Evolutionary conservation across 345 rosid genomes (phyloP).

Genomic region (Fremontodendron californicum): DNA sequence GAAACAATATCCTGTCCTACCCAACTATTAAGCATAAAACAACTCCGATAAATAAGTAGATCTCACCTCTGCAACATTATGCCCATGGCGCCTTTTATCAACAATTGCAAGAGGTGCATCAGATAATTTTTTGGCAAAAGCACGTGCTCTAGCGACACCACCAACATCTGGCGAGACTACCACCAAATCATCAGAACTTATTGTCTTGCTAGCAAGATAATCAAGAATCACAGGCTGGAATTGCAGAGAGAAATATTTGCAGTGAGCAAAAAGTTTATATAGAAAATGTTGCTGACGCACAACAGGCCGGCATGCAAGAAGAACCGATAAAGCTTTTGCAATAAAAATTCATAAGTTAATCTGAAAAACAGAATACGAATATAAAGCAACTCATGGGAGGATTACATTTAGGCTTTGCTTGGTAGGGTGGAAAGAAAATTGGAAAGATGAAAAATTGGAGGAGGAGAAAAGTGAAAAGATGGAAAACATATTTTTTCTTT

Average conservation of each 20-base stretch:
- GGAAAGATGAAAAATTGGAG: too few relatives aligned
- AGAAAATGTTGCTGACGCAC: background rate
- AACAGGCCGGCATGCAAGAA: background rate
- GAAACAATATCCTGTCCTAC: background rate
- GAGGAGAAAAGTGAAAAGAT: too few relatives aligned
- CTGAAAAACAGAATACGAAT: background rate
- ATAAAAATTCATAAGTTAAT: background rate
- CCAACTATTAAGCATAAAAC: background rate
- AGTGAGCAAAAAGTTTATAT: constrained; percentile 2
- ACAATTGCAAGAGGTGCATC: constrained; percentile 98
- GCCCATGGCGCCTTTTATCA: constrained; percentile 94
- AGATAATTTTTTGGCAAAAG: constrained; percentile 89
- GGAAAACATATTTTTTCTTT: too few relatives aligned
- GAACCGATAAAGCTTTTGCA: background rate
- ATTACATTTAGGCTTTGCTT: constrained; percentile 11
- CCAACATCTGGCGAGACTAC: constrained; percentile 99
- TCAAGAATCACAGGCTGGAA: constrained; percentile 93
- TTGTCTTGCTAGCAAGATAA: constrained; percentile 89
- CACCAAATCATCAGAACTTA: constrained; percentile 82
- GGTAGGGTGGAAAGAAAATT: too few relatives aligned
- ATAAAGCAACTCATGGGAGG: background rate
- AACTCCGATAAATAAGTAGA: background rate
- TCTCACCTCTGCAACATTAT: constrained; percentile 93
- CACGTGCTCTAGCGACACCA: constrained; percentile 95
- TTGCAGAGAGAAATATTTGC: constrained; percentile 5